Percentiles rank a stretch among this genome's conserved stretches.
Evolutionary conservation across 306 rosid genomes (phyloP).

Genomic region (Nissolia schottii): DNA sequence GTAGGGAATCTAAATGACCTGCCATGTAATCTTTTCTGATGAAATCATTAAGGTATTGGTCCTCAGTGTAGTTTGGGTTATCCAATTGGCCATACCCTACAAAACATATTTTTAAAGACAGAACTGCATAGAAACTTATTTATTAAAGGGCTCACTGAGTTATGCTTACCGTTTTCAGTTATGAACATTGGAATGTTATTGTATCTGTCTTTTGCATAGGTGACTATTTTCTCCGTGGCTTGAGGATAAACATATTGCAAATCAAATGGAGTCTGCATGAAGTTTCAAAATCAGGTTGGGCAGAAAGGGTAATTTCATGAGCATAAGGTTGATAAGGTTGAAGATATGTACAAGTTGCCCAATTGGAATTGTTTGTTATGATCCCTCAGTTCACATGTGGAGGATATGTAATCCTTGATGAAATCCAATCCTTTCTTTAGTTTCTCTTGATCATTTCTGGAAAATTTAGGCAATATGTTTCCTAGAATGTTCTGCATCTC

Average conservation of each 20-base stretch:
- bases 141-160: not conserved
- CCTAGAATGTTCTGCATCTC: conserved; percentile 46
- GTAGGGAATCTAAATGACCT: conserved; percentile 19
- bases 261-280: conserved; percentile 36
- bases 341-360: conserved; percentile 39
- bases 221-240: conserved; percentile 52
- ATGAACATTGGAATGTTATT: conserved; percentile 54
- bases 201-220: conserved; percentile 46
- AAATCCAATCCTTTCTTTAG: conserved; percentile 47
- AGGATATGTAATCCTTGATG: conserved; percentile 49
- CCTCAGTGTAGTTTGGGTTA: not conserved
- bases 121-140: not conserved
- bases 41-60: conserved; percentile 17
- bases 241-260: conserved; percentile 46
- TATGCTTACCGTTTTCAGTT: conserved; percentile 54
- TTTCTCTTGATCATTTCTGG: conserved; percentile 33
- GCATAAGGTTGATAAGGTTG: not conserved
- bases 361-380: conserved; percentile 15
- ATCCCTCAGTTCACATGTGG: conserved; percentile 54
- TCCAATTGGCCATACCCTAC: conserved; percentile 6
- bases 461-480: conserved; percentile 34
- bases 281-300: not conserved
- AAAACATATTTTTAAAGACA: not conserved
- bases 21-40: conserved; percentile 14
- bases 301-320: not conserved